A percentile compares a stretch with the other conserved stretches of the same genome.
These are phyloP conservation scores for Asclepias syriaca DNA, from an alignment of 257 asterid species.

Conservation along the genomic window DNA sequence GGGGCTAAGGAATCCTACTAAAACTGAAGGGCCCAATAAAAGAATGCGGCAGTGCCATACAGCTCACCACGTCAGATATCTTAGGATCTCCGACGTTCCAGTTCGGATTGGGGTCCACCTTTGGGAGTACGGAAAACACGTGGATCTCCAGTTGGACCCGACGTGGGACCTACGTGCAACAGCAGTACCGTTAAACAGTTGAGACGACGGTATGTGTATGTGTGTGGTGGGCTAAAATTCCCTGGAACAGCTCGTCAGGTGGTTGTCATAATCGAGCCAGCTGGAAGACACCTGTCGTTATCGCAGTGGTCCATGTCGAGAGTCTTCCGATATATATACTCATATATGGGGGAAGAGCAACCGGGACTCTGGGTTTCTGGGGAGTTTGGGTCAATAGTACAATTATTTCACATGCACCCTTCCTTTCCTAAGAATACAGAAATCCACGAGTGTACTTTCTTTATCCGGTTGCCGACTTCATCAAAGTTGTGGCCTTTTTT, in stretches of 20 bases:
- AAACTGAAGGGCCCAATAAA: slow-evolving; percentile 6
- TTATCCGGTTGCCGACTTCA: neutral
- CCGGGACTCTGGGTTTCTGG: neutral
- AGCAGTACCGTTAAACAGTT: neutral
- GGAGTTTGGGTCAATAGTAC: neutral
- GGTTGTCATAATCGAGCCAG: slow-evolving; percentile 13
- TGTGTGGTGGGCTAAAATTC: slow-evolving; percentile 3
- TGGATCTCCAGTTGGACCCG: neutral
- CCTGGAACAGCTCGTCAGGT: neutral
- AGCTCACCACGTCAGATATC: slow-evolving; percentile 32
- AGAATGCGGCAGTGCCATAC: slow-evolving; percentile 22
- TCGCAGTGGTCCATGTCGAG: slow-evolving; percentile 6
- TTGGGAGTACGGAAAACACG: neutral
- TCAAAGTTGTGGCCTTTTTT: neutral
- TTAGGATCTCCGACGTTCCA: slow-evolving; percentile 13
- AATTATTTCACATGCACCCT: neutral
- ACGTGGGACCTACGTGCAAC: neutral
- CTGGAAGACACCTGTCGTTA: slow-evolving; percentile 13
- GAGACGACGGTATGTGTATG: neutral
- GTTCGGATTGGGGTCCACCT: slow-evolving; percentile 6
- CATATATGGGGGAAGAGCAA: too few relatives aligned
- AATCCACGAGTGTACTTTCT: neutral
- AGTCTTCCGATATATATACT: neutral
- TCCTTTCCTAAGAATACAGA: neutral
- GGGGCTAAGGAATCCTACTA: slow-evolving; percentile 2